A percentile compares a stretch with the other conserved stretches of the same genome.
Evolutionary conservation across 2,329 filamentous ascomycete genomes (phyloP).

Genomic region (Herpotrichia juniperi): DNA sequence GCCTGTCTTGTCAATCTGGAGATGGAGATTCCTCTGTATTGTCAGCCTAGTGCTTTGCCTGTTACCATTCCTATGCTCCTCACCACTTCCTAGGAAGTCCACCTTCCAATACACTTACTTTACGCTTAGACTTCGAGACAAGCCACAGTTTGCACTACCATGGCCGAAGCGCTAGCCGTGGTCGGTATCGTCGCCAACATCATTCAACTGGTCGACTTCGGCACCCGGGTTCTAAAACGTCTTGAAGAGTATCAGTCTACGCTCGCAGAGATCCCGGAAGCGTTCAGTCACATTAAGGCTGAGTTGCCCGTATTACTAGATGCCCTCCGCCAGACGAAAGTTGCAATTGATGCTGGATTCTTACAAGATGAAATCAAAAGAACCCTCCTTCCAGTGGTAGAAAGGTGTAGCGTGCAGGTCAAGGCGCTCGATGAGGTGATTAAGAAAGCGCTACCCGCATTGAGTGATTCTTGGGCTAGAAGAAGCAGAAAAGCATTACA

Average conservation of each 20-base stretch:
- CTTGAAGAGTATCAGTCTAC: constrained; percentile 12
- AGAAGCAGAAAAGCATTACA: too few species aligned
- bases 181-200: constrained; percentile 22
- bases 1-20: too few species aligned
- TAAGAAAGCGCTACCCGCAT: too few species aligned
- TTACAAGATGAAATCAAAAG: too few species aligned
- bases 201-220: constrained; percentile 14
- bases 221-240: constrained; percentile 9
- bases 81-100: neutral
- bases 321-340: constrained; percentile 10
- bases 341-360: constrained; percentile 1
- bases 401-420: too few species aligned
- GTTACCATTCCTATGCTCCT: neutral
- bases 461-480: too few species aligned
- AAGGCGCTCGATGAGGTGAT: too few species aligned
- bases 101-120: neutral
- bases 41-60: too few species aligned
- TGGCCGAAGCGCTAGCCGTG: constrained; percentile 24
- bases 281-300: constrained; percentile 7
- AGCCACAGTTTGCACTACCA: constrained; percentile 3
- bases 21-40: too few species aligned
- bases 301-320: constrained; percentile 12
- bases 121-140: neutral
- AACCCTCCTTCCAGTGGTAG: too few species aligned
- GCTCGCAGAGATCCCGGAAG: constrained; percentile 9